These are phyloP conservation scores for Scenedesmus sp. DNA, from an alignment of 163 green algal genomes.

Conservation along the genomic window DNA sequence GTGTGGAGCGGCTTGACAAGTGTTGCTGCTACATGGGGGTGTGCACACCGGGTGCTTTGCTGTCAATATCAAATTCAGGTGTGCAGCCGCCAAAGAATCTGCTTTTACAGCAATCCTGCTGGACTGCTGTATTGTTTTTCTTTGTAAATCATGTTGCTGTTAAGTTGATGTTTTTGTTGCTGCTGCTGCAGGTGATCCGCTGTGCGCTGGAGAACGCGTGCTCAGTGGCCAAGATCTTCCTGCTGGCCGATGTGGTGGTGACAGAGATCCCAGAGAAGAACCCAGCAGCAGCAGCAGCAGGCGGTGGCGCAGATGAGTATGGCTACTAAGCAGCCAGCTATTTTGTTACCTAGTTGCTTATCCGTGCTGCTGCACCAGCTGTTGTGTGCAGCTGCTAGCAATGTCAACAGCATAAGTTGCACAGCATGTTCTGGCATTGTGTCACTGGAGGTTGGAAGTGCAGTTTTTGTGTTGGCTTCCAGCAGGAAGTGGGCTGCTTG, in stretches of 20 bases:
- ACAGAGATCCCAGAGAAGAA: conserved; percentile 92
- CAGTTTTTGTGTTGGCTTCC: neutral
- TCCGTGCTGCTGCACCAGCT: neutral
- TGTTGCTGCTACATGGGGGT: too few species aligned
- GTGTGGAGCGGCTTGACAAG: neutral
- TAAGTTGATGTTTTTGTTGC: neutral
- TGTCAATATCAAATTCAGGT: too few species aligned
- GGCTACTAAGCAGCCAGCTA: conserved; percentile 32
- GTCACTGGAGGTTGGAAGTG: neutral
- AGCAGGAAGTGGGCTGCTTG: neutral
- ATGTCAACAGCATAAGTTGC: neutral
- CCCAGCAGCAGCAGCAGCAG: conserved; percentile 56
- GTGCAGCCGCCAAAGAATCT: too few species aligned
- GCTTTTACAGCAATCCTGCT: neutral
- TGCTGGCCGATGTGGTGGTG: conserved; percentile 97
- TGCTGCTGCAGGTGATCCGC: conserved; percentile 55
- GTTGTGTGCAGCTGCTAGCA: neutral
- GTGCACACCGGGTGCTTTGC: too few species aligned
- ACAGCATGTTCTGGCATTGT: neutral
- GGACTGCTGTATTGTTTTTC: neutral
- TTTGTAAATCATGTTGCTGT: neutral
- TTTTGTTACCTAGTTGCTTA: neutral
- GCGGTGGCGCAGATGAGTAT: conserved; percentile 41
- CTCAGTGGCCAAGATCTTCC: conserved; percentile 98
- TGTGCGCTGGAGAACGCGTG: conserved; percentile 97